Conservation (phyloP, 352 stramenopile species). For the Phytophthora aleatoria region DNA sequence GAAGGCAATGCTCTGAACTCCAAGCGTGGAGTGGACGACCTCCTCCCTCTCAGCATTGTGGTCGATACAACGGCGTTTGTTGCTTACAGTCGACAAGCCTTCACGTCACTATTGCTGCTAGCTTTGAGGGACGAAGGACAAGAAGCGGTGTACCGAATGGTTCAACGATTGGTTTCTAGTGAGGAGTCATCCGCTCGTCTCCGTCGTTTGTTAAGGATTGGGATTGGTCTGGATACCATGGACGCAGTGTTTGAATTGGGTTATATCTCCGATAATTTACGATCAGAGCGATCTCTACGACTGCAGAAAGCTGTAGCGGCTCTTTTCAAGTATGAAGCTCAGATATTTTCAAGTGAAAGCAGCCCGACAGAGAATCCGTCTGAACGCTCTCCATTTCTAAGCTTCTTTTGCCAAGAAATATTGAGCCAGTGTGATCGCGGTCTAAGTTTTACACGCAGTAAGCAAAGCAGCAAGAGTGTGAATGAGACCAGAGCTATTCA, state of each 20-base stretch:
- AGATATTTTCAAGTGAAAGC: background rate
- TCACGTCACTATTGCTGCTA: slow-evolving; percentile 35
- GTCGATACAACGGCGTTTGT: slow-evolving; percentile 38
- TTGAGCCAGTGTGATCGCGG: slow-evolving; percentile 15
- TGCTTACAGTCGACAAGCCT: slow-evolving; percentile 34
- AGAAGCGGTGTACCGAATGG: slow-evolving; percentile 17
- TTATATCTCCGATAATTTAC: background rate
- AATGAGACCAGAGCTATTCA: slow-evolving; percentile 5
- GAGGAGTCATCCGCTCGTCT: slow-evolving; percentile 22
- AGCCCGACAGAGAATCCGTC: background rate
- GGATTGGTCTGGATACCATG: slow-evolving; percentile 30
- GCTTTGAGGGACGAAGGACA: slow-evolving; percentile 8
- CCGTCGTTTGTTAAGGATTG: slow-evolving; percentile 28
- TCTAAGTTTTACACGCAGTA: slow-evolving; percentile 2
- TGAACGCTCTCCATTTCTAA: slow-evolving; percentile 27
- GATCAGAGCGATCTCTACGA: slow-evolving; percentile 13
- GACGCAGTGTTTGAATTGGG: slow-evolving; percentile 26
- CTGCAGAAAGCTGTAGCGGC: slow-evolving; percentile 17
- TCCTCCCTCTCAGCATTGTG: slow-evolving; percentile 36
- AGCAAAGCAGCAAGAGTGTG: slow-evolving; percentile 13
- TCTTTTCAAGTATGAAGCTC: slow-evolving; percentile 21
- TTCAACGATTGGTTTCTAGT: slow-evolving; percentile 25
- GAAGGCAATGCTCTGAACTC: background rate
- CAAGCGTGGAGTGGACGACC: slow-evolving; percentile 15
- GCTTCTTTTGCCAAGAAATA: slow-evolving; percentile 36